Evolutionary conservation across 768 basidiomycete species (phyloP).

Genomic region (Gyrodon lividus): DNA sequence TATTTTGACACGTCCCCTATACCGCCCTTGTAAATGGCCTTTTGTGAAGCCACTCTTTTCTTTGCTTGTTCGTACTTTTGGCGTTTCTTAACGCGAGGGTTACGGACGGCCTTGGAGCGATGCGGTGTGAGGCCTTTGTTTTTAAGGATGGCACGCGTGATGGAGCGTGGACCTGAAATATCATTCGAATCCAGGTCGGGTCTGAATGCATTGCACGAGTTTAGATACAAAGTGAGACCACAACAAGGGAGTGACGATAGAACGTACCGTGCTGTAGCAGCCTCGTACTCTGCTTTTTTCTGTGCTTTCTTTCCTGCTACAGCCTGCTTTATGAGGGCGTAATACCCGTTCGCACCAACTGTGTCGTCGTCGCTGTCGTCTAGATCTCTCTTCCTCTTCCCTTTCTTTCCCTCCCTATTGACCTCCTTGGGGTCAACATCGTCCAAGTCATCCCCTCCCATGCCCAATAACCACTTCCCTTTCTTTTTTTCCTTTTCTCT

Average conservation of each 20-base stretch:
- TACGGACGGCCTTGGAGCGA: slow-evolving; percentile 86
- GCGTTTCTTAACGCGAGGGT: slow-evolving; percentile 97
- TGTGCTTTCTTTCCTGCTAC: slow-evolving; percentile 70
- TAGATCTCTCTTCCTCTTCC: slow-evolving; percentile 37
- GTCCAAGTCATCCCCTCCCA: slow-evolving; percentile 69
- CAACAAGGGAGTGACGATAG: slow-evolving; percentile 5
- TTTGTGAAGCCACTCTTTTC: slow-evolving; percentile 86
- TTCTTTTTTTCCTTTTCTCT: slow-evolving; percentile 42
- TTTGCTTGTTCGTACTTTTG: slow-evolving; percentile 93
- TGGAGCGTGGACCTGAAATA: slow-evolving; percentile 74
- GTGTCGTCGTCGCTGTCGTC: slow-evolving; percentile 42
- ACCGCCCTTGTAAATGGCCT: slow-evolving; percentile 92
- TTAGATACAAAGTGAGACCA: not conserved
- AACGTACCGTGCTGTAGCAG: slow-evolving; percentile 56
- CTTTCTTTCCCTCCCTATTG: slow-evolving; percentile 35
- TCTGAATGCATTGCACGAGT: slow-evolving; percentile 20
- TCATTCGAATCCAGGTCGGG: slow-evolving; percentile 38
- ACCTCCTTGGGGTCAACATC: slow-evolving; percentile 47
- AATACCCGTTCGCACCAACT: slow-evolving; percentile 74
- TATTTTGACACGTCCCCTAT: slow-evolving; percentile 71
- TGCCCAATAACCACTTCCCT: slow-evolving; percentile 34
- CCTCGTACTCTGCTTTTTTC: slow-evolving; percentile 82
- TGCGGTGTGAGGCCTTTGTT: slow-evolving; percentile 94
- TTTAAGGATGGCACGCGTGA: slow-evolving; percentile 87
- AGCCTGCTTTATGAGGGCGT: slow-evolving; percentile 81